phyloP scores from a whole-genome alignment of 139 green algal genomes.

The Tetradesmus lagerheimii region DNA sequence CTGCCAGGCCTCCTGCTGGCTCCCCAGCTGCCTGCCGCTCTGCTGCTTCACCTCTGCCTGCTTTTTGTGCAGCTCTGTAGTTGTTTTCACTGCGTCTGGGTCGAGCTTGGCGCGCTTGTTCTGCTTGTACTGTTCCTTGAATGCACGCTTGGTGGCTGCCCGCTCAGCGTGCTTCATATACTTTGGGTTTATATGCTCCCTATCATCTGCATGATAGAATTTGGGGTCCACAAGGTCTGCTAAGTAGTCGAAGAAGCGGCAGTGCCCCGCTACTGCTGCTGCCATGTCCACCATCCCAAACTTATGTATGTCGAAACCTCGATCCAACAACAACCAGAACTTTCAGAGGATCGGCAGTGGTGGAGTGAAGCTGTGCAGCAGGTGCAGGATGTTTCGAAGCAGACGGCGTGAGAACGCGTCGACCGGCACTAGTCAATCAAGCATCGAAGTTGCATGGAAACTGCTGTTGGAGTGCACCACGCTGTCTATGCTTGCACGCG shows the following conservation, averaged over 20 bases:
- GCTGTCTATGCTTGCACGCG: background rate
- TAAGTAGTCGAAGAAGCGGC: constrained; percentile 80
- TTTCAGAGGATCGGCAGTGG: background rate
- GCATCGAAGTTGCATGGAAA: background rate
- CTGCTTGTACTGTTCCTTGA: constrained; percentile 74
- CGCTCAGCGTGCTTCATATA: constrained; percentile 71
- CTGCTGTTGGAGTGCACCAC: background rate
- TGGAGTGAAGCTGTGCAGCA: background rate
- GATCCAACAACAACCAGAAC: background rate
- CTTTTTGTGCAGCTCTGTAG: constrained; percentile 64
- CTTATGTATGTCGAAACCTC: background rate
- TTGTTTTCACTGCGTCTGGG: constrained; percentile 66
- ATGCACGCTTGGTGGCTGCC: constrained; percentile 61
- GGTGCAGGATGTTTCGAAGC: background rate
- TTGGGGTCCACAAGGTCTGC: constrained; percentile 78
- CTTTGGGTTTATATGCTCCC: constrained; percentile 50
- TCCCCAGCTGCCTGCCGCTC: background rate
- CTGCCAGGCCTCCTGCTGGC: constrained; percentile 24
- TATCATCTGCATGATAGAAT: constrained; percentile 65
- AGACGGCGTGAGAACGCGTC: background rate
- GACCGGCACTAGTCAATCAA: background rate
- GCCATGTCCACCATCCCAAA: background rate
- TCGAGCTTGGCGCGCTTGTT: constrained; percentile 76
- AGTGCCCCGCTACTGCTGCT: constrained; percentile 35
- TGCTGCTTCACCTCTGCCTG: constrained; percentile 33